These are phyloP conservation scores for Penicillium frequentans DNA, from an alignment of 2,329 filamentous ascomycete genomes.

Conservation along the genomic window DNA sequence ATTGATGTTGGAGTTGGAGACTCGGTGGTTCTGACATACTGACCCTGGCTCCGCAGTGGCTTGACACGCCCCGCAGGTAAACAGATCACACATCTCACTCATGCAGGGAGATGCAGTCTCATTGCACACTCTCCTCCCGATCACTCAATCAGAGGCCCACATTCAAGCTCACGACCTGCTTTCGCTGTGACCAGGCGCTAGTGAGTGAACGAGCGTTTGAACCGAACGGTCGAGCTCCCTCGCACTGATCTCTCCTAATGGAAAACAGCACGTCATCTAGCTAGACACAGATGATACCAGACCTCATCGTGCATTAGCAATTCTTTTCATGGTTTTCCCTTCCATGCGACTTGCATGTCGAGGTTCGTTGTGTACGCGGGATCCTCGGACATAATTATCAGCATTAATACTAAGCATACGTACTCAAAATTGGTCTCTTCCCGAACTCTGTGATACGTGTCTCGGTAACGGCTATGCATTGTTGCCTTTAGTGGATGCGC, in stretches of 20 bases:
- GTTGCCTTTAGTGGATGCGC: slow-evolving; percentile 25
- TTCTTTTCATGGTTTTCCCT: background rate
- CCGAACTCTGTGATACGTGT: background rate
- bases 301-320: slow-evolving; percentile 12
- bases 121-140: background rate
- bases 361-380: background rate
- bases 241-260: slow-evolving; percentile 5
- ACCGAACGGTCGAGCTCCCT: background rate
- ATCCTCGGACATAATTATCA: too few species aligned
- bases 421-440: background rate
- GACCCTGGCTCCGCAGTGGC: slow-evolving; percentile 19
- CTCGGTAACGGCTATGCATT: slow-evolving; percentile 21
- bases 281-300: background rate
- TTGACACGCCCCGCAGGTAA: slow-evolving; percentile 22
- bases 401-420: background rate
- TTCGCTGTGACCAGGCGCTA: background rate
- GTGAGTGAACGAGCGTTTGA: background rate
- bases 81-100: slow-evolving; percentile 22
- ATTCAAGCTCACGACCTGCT: background rate
- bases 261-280: slow-evolving; percentile 2
- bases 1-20: background rate
- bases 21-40: slow-evolving; percentile 1
- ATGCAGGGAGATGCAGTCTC: slow-evolving; percentile 10
- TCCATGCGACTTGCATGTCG: background rate
- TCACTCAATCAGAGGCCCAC: background rate